Evolutionary conservation across 352 stramenopile genomes (phyloP).

Genomic region (Pythium apleroticum): DNA sequence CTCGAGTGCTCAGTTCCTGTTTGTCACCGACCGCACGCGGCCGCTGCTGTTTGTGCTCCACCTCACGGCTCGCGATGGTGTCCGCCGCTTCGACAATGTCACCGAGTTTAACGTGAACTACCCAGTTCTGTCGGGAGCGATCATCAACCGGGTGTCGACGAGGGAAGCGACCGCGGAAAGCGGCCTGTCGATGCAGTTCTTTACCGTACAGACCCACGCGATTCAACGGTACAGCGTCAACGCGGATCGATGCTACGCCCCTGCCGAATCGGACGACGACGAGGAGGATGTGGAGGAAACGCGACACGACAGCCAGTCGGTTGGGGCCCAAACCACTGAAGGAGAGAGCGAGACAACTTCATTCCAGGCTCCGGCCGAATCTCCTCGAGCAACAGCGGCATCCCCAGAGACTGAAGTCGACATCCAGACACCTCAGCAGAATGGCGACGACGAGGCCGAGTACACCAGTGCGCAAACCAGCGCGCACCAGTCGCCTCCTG

Average conservation of each 20-base stretch:
- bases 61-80: conserved; percentile 39
- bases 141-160: conserved; percentile 54
- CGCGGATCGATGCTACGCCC: conserved; percentile 59
- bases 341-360: conserved; percentile 55
- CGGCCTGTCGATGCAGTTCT: conserved; percentile 78
- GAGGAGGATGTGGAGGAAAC: conserved; percentile 32
- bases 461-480: conserved; percentile 22
- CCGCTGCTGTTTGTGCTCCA: conserved; percentile 74
- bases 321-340: conserved; percentile 73
- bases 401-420: conserved; percentile 73
- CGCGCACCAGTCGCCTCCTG: conserved; percentile 30
- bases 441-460: conserved; percentile 47
- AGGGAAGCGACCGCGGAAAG: conserved; percentile 31
- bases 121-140: conserved; percentile 71
- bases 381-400: conserved; percentile 44
- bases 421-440: conserved; percentile 43
- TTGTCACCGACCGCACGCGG: conserved; percentile 67
- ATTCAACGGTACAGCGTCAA: conserved; percentile 83
- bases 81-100: conserved; percentile 73
- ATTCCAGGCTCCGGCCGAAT: conserved; percentile 68
- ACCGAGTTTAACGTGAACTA: conserved; percentile 80
- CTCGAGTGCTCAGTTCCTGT: conserved; percentile 68
- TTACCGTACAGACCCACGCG: conserved; percentile 77
- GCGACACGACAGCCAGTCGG: conserved; percentile 45
- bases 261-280: conserved; percentile 42